These are phyloP conservation scores for Ophiocordyceps camponoti-leonardi DNA, from an alignment of 2,329 filamentous ascomycete genomes.

Conservation along the genomic window DNA sequence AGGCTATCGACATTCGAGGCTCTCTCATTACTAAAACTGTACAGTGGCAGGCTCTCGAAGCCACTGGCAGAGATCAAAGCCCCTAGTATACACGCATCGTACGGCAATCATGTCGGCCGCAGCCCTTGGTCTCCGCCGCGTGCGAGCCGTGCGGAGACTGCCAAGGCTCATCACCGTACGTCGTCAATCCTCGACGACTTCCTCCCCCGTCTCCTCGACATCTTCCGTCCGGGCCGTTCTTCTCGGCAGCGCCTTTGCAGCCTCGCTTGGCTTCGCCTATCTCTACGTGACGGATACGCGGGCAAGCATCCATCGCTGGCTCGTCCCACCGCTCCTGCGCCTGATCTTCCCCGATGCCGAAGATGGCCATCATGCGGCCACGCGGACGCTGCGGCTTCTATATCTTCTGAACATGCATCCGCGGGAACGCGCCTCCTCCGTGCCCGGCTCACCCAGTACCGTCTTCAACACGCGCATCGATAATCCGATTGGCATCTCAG, in stretches of 20 bases:
- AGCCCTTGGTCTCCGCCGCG: neutral
- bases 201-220: constrained; percentile 10
- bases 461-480: constrained; percentile 63
- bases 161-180: constrained; percentile 2
- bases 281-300: constrained; percentile 61
- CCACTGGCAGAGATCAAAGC: no score
- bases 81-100: no score
- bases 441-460: constrained; percentile 14
- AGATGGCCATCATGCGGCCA: constrained; percentile 77
- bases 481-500: constrained; percentile 90
- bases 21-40: no score
- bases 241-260: constrained; percentile 22
- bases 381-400: constrained; percentile 50
- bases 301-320: constrained; percentile 50
- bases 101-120: neutral
- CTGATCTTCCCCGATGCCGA: constrained; percentile 59
- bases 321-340: constrained; percentile 49
- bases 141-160: neutral
- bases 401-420: constrained; percentile 64
- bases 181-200: constrained; percentile 16
- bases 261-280: constrained; percentile 32
- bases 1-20: no score
- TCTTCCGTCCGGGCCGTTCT: constrained; percentile 13
- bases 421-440: constrained; percentile 48
- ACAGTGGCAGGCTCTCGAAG: no score